Evolutionary conservation across 768 basidiomycete genomes (phyloP).

Genomic region (Lentinula guzmanii): DNA sequence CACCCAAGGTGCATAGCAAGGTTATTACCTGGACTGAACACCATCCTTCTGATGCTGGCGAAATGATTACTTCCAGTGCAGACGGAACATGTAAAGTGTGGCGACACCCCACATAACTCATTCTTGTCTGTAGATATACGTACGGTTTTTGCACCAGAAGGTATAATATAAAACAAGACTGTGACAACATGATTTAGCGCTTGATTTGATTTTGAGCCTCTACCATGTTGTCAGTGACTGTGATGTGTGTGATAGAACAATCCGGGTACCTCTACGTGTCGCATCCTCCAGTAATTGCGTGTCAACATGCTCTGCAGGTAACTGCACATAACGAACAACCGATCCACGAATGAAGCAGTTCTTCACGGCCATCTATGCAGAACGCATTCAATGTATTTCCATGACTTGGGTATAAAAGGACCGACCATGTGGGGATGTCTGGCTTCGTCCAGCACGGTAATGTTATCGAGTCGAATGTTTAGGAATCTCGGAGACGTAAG

Average conservation of each 20-base stretch:
- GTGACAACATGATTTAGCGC: slow-evolving; percentile 18
- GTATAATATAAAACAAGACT: not conserved
- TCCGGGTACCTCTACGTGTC: slow-evolving; percentile 76
- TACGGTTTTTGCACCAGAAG: not conserved
- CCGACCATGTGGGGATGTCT: slow-evolving; percentile 96
- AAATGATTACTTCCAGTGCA: slow-evolving; percentile 85
- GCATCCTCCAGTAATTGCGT: slow-evolving; percentile 95
- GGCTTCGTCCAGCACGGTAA: slow-evolving; percentile 86
- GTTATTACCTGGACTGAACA: slow-evolving; percentile 90
- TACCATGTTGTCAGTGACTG: slow-evolving; percentile 12
- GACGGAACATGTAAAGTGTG: slow-evolving; percentile 93
- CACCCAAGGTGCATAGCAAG: slow-evolving; percentile 74
- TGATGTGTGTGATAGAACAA: not conserved
- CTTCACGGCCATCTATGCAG: slow-evolving; percentile 88
- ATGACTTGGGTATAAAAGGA: slow-evolving; percentile 1
- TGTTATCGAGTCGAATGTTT: slow-evolving; percentile 94
- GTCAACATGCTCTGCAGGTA: slow-evolving; percentile 90
- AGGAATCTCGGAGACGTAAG: slow-evolving; percentile 54
- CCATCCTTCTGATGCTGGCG: slow-evolving; percentile 73
- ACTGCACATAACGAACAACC: slow-evolving; percentile 95
- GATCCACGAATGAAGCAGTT: slow-evolving; percentile 99
- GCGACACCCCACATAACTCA: slow-evolving; percentile 37
- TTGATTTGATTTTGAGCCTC: slow-evolving; percentile 44
- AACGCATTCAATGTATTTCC: not conserved
- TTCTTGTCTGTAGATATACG: not conserved